Conservation (phyloP, 306 rosid genomes). For the Boehmeria nivea region DNA sequence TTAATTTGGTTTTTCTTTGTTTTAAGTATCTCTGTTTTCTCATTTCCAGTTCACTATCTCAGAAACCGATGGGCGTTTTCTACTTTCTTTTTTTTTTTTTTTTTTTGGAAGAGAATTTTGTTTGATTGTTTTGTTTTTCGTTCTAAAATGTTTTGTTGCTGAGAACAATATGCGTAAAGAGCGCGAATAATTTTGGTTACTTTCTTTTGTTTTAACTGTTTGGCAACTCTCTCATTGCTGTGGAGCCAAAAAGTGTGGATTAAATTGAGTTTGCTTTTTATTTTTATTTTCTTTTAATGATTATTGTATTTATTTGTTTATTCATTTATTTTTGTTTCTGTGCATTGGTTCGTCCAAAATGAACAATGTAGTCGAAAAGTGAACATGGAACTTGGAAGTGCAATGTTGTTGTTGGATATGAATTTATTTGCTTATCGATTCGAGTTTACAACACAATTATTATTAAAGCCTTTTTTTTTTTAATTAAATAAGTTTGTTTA, state of each 20-base stretch:
- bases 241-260: slow-evolving; percentile 1
- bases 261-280: not conserved
- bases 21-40: too few species aligned
- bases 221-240: slow-evolving; percentile 20
- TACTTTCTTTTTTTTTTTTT: not conserved
- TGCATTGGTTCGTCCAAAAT: not conserved
- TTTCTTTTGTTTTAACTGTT: slow-evolving; percentile 13
- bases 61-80: too few species aligned
- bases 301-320: too few species aligned
- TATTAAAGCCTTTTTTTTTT: too few species aligned
- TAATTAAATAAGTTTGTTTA: not conserved
- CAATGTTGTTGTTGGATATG: not conserved
- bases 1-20: too few species aligned
- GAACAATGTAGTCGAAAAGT: not conserved
- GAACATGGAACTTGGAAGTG: too few species aligned
- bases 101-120: not conserved
- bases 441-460: too few species aligned
- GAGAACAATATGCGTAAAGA: too few species aligned
- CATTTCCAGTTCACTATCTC: too few species aligned
- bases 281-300: not conserved
- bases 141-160: too few species aligned
- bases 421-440: not conserved
- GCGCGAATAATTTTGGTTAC: too few species aligned
- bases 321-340: not conserved
- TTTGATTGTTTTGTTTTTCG: slow-evolving; percentile 24